These are phyloP conservation scores for Plasmodium relictum DNA, from an alignment of 169 alveolate genomes.

Conservation along the genomic window DNA sequence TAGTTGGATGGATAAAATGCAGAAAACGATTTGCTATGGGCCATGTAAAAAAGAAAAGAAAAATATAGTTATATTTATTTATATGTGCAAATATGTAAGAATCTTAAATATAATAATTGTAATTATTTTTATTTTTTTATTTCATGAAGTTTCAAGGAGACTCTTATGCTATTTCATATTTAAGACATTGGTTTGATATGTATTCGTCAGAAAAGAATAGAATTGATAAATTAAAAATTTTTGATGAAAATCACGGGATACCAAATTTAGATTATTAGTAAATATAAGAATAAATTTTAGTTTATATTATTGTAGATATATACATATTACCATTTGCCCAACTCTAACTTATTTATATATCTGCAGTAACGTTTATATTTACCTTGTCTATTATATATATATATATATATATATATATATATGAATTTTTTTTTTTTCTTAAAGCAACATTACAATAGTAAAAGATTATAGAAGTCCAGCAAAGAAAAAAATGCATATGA, in stretches of 20 bases:
- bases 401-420: not conserved
- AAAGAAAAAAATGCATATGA: constrained; percentile 72
- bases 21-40: constrained; percentile 66
- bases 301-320: not conserved
- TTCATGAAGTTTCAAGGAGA: constrained; percentile 61
- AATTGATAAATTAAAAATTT: constrained; percentile 31
- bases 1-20: constrained; percentile 75
- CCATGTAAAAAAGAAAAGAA: constrained; percentile 27
- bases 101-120: not conserved
- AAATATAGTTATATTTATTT: not conserved
- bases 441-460: constrained; percentile 58
- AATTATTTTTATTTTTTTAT: not conserved
- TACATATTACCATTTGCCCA: not conserved
- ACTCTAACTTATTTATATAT: not conserved
- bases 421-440: not conserved
- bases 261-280: constrained; percentile 65
- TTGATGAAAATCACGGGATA: constrained; percentile 72
- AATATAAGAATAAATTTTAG: not conserved
- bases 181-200: constrained; percentile 73
- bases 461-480: constrained; percentile 65
- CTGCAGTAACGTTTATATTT: constrained; percentile 1
- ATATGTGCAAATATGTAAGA: not conserved
- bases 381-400: not conserved
- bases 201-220: constrained; percentile 37
- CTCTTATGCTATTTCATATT: constrained; percentile 64